These are phyloP conservation scores for Annulohypoxylon truncatum DNA, from an alignment of 2,329 filamentous ascomycete genomes.

Conservation along the genomic window DNA sequence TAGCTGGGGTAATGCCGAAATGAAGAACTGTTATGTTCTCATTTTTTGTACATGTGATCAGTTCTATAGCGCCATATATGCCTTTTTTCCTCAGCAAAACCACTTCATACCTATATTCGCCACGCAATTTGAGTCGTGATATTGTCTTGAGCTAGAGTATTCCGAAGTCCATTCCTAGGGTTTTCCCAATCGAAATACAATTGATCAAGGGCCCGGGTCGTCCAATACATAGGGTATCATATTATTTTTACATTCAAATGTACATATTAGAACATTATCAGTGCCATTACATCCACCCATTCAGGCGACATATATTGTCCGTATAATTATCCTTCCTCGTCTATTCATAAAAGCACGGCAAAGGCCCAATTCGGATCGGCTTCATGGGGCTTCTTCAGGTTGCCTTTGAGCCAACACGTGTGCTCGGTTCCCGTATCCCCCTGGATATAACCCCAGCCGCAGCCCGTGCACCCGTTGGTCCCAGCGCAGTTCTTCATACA, in stretches of 20 bases:
- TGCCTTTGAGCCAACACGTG: conserved; percentile 58
- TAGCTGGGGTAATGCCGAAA: background rate
- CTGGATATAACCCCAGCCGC: conserved; percentile 58
- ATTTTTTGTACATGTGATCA: conserved; percentile 7
- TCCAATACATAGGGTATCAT: conserved; percentile 19
- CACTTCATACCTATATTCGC: background rate
- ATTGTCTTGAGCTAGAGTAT: too few relatives aligned
- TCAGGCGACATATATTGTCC: background rate
- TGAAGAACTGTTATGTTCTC: background rate
- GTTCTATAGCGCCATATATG: background rate
- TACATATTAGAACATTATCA: conserved; percentile 17
- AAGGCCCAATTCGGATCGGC: conserved; percentile 57
- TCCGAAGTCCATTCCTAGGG: background rate
- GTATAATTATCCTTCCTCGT: background rate
- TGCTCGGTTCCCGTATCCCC: conserved; percentile 55
- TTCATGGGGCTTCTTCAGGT: conserved; percentile 49
- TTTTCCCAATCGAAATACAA: background rate
- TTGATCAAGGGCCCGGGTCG: background rate
- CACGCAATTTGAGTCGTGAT: background rate
- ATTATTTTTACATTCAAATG: background rate
- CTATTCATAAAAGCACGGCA: conserved; percentile 52
- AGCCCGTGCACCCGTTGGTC: conserved; percentile 55
- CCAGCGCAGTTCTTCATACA: conserved; percentile 60
- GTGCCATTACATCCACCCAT: conserved; percentile 7
- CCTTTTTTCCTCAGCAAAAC: background rate